Conservation (phyloP, 2,329 filamentous ascomycete genomes). For the Triangularia setosa region DNA sequence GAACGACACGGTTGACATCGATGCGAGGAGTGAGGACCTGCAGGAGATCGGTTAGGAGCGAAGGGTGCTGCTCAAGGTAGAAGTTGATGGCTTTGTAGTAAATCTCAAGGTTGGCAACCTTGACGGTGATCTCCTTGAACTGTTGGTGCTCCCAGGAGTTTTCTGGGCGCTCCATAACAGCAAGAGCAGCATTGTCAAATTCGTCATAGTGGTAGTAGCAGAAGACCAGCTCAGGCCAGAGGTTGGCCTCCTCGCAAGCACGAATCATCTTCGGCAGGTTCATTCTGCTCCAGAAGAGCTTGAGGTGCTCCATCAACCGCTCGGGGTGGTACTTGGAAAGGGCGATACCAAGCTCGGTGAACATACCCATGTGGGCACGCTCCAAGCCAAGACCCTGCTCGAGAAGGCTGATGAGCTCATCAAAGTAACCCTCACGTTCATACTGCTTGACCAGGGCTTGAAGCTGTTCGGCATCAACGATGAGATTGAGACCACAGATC, state of each 20-base stretch:
- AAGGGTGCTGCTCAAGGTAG: slow-evolving; percentile 95
- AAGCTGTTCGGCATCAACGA: slow-evolving; percentile 94
- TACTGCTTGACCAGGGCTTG: slow-evolving; percentile 93
- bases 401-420: slow-evolving; percentile 90
- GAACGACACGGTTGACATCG: slow-evolving; percentile 97
- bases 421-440: slow-evolving; percentile 95
- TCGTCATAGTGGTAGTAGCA: slow-evolving; percentile 98
- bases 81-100: slow-evolving; percentile 98
- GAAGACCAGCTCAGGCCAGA: slow-evolving; percentile 98
- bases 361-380: slow-evolving; percentile 93
- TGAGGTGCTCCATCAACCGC: slow-evolving; percentile 95
- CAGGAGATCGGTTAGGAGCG: slow-evolving; percentile 89
- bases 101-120: slow-evolving; percentile 97
- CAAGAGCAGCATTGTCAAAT: slow-evolving; percentile 92
- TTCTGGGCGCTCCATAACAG: slow-evolving; percentile 95
- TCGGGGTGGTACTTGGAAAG: slow-evolving; percentile 94
- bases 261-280: slow-evolving; percentile 97
- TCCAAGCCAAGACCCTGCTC: slow-evolving; percentile 94
- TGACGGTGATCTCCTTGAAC: slow-evolving; percentile 98
- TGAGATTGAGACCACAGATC: slow-evolving; percentile 97
- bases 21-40: slow-evolving; percentile 89
- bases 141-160: slow-evolving; percentile 99
- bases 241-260: slow-evolving; percentile 86
- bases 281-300: slow-evolving; percentile 96
- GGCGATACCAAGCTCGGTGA: slow-evolving; percentile 88